Evolutionary conservation across 2,329 filamentous ascomycete species (phyloP).

Genomic region (Talaromyces sp.): DNA sequence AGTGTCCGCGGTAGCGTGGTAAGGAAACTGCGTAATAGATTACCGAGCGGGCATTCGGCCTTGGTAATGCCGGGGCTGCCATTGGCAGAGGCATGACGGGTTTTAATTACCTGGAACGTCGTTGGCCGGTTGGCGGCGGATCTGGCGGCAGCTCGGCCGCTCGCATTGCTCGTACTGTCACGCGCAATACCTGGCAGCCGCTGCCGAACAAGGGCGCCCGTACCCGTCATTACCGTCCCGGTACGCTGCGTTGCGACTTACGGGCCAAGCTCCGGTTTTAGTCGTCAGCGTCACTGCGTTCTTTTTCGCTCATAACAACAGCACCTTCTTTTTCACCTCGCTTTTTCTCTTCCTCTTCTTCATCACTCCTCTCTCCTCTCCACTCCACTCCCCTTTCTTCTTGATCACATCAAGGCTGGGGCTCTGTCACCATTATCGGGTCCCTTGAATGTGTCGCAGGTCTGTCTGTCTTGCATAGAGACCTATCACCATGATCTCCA

Average conservation of each 20-base stretch:
- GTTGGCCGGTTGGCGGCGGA: neutral
- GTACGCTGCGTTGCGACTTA: constrained; percentile 27
- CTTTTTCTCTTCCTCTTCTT: constrained; percentile 31
- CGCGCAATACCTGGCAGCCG: neutral
- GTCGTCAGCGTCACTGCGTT: constrained; percentile 21
- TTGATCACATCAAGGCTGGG: constrained; percentile 25
- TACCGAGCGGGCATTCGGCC: neutral
- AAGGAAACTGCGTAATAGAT: neutral
- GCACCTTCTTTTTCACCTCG: constrained; percentile 33
- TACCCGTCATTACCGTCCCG: constrained; percentile 5
- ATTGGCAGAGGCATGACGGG: constrained; percentile 5
- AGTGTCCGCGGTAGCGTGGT: neutral
- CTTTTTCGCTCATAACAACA: constrained; percentile 35
- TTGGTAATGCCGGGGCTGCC: constrained; percentile 3
- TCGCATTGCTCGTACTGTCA: neutral
- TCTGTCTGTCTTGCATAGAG: constrained; percentile 34
- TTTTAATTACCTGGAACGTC: neutral
- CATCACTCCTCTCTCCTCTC: constrained; percentile 27
- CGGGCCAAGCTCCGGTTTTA: constrained; percentile 35
- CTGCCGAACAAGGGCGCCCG: neutral
- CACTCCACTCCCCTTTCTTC: constrained; percentile 35
- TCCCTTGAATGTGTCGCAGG: constrained; percentile 36
- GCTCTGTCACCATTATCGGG: neutral
- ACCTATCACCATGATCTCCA: constrained; percentile 45
- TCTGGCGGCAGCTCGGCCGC: neutral